phyloP scores from a whole-genome alignment of 2,329 filamentous ascomycete species.

The Thielaviopsis populi region DNA sequence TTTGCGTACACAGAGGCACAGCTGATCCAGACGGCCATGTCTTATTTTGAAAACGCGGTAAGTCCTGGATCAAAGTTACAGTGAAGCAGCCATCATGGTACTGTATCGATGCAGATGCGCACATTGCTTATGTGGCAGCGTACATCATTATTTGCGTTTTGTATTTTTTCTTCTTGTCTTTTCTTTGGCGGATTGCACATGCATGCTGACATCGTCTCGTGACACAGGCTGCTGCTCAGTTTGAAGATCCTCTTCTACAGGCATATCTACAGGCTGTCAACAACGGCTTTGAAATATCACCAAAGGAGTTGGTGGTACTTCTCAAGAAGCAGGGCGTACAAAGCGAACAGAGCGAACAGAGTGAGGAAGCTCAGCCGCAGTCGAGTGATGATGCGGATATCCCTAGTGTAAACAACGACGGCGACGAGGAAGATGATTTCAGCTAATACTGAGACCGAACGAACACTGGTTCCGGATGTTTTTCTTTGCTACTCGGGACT shows the following conservation, averaged over 20 bases:
- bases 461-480: not conserved
- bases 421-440: constrained; percentile 11
- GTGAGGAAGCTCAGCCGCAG: not conserved
- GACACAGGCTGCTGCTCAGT: constrained; percentile 1
- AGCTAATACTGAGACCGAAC: not conserved
- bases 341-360: not conserved
- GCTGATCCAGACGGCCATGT: constrained; percentile 7
- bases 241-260: constrained; percentile 4
- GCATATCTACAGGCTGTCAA: constrained; percentile 8
- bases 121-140: not conserved
- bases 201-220: not conserved
- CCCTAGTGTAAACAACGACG: not conserved
- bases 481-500: not conserved
- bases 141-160: not conserved
- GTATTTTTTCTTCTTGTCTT: not conserved
- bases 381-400: not conserved
- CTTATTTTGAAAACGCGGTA: constrained; percentile 11
- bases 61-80: not conserved
- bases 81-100: not conserved
- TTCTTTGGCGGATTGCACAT: not conserved
- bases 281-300: constrained; percentile 5
- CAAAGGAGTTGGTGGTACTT: not conserved
- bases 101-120: not conserved
- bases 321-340: not conserved
- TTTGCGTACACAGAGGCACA: constrained; percentile 16